Conservation (phyloP, 78 protist genomes). For the Dictyostelium intermedium region DNA sequence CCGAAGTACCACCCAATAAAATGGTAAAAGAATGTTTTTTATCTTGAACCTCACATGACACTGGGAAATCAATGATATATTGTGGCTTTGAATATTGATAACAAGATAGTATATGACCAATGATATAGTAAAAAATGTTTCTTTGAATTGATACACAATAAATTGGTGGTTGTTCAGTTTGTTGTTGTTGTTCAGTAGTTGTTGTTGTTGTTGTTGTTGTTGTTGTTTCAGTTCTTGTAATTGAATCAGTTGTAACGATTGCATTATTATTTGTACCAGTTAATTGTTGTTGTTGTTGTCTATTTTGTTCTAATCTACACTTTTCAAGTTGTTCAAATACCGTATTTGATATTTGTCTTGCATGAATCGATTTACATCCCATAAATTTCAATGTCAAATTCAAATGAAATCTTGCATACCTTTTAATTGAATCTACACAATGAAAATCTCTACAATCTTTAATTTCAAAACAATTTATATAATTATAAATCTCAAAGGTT, state of each 20-base stretch:
- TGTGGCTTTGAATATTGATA: conserved; percentile 76
- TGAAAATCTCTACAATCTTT: conserved; percentile 31
- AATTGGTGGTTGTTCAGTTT: background rate
- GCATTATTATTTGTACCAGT: background rate
- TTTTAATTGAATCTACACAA: conserved; percentile 8
- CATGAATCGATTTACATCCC: conserved; percentile 72
- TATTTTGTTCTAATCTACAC: conserved; percentile 17
- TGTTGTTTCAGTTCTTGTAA: background rate
- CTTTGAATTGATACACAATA: conserved; percentile 47
- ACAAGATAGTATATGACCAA: conserved; percentile 39
- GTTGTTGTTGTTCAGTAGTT: background rate
- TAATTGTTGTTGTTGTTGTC: conserved; percentile 19
- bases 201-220: background rate
- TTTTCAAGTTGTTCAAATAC: conserved; percentile 68
- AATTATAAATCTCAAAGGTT: conserved; percentile 32
- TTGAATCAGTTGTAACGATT: background rate
- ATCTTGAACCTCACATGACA: conserved; percentile 72
- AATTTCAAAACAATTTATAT: conserved; percentile 43
- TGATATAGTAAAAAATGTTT: conserved; percentile 39
- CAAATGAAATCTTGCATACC: conserved; percentile 66
- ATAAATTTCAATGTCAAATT: conserved; percentile 67
- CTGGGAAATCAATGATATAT: conserved; percentile 52
- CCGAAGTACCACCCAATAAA: conserved; percentile 84
- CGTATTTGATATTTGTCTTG: conserved; percentile 55
- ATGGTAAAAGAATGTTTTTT: conserved; percentile 69